Evolutionary conservation across 805 yeast species (phyloP).

Genomic region (Candida boleticola): DNA sequence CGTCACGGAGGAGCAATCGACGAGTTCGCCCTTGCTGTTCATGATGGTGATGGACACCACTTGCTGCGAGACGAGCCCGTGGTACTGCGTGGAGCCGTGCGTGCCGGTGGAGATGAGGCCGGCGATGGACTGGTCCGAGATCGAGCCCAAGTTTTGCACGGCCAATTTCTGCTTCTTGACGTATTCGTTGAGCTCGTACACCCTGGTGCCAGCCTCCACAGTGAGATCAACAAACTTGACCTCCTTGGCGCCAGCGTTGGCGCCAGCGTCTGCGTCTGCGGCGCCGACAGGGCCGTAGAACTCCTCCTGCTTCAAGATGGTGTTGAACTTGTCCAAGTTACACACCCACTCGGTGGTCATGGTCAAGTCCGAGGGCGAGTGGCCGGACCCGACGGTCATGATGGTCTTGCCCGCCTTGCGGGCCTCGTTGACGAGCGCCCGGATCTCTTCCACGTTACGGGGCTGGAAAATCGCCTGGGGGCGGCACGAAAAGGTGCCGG

Average conservation of each 20-base stretch:
- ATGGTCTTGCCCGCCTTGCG: conserved; percentile 57
- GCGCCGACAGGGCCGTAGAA: conserved; percentile 38
- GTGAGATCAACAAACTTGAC: conserved; percentile 81
- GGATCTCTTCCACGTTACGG: conserved; percentile 60
- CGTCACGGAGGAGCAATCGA: conserved; percentile 64
- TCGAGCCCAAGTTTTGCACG: conserved; percentile 88
- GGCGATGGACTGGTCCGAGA: conserved; percentile 88
- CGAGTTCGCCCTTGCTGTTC: conserved; percentile 70
- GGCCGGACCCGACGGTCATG: conserved; percentile 89
- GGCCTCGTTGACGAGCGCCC: conserved; percentile 66
- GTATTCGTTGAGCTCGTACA: conserved; percentile 68
- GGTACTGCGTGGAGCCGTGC: conserved; percentile 92
- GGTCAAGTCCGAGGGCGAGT: conserved; percentile 89
- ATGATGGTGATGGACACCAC: conserved; percentile 74
- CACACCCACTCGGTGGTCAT: conserved; percentile 87
- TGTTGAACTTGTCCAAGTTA: conserved; percentile 72
- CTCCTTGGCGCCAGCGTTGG: conserved; percentile 19
- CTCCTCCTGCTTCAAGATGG: conserved; percentile 47
- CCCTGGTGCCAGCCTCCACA: conserved; percentile 90
- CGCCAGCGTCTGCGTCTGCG: neutral
- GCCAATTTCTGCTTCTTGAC: conserved; percentile 68
- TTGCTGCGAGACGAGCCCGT: conserved; percentile 87
- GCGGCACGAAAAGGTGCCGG: conserved; percentile 75
- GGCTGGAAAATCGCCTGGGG: conserved; percentile 87
- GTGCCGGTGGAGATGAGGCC: conserved; percentile 98